Base-by-base conservation (phyloP, 2,329 filamentous ascomycete species). In the Monosporascus sp. region DNA sequence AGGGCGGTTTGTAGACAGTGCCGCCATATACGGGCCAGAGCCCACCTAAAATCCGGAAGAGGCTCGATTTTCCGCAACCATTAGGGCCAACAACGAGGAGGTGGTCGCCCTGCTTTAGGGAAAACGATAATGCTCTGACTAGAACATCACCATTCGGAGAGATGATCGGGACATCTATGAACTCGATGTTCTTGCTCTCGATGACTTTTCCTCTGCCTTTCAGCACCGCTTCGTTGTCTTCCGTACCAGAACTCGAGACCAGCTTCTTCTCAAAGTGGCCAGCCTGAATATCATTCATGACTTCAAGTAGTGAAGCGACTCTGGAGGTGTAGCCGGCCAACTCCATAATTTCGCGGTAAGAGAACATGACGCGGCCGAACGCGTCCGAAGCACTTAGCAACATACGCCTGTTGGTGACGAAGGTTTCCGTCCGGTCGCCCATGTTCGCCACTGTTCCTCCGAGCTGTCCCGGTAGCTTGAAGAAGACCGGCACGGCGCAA, bases 1-100 rank as follows among this genome's bases (percentile, higher is more conserved):
- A 94, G 2, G 89, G 86, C 1, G 94, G 94, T 70, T 97, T 97
- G 64, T 90, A 82, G 20, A 99, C 94, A 1, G 84, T 91, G 50
- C 94, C 94, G 59, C 94, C 93, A 71, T 99, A 99, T 14, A 97
- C 94, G 17, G 94, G 94, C 94, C 94, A 99, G 3, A 99, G 79
- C 0, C 94, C 94, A 56, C 94, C 94, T 1, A 99, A 82, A 61
- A 99, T 99, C 38, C 94, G 86, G 82, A 99, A 99, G 3, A 99
- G 80, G 17, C 89, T 95, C 0, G 91, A 96, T 72, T 99, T 99
- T 43, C 94, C 94, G 70, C 94, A 99, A 38, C 94, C 94, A 69
- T 99, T 99, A 22, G 94, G 94, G 1, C 94, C 94, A 43, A 97
- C 90, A 43, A 99, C 94, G 38, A 99, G 83, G 7, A 99, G 81